Base-by-base conservation (phyloP, 306 rosid species). In the Senna tora region DNA sequence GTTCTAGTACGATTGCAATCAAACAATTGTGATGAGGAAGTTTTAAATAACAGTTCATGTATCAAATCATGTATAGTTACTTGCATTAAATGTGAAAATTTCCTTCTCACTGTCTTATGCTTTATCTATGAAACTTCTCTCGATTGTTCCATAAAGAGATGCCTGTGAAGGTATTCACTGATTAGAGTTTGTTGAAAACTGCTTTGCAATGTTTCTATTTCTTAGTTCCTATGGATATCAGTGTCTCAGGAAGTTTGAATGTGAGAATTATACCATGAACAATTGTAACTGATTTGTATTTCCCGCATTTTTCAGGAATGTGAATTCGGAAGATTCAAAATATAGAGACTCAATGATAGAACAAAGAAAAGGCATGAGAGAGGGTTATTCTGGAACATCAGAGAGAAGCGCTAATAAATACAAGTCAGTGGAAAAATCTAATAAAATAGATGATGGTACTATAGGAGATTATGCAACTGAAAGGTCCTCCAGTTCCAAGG, bases 401-500 rank as follows among this genome's bases (percentile, higher is more conserved):
- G 98, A 93, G 69, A 85, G 88, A 82, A 86, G 82, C 61, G 33
- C 88, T 61, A 61, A 17, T 50, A 94, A 83, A 76, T 89, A 87
- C 91, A 84, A 82, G 83, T 78, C 84, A 74, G 19, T 65, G 76
- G 98, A 94, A 21, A 91, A 84, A 71, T 55, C 87, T 36, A 54
- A 33, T 85, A 92, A 93, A 83, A 51, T 78, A 61, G 98, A 93
- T 50, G 95, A 88, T 43, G 51, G 53, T 72, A 73, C 77, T 74
- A 74, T 79, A 6, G 92, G 83, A 45, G 98, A 94, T 58, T 76
- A 84, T 59, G 75, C 86, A 75, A 82, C 78, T 61, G 98, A 94
- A 73, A 94, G 88, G 82, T 72, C 96, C 77, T 84, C 89, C 30
- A 81, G 89, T 76, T 87, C 92, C 28, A 94, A 89, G 90, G 97